phyloP scores from a whole-genome alignment of 192 early-diverging fungal genomes.

The Thamnidium elegans region DNA sequence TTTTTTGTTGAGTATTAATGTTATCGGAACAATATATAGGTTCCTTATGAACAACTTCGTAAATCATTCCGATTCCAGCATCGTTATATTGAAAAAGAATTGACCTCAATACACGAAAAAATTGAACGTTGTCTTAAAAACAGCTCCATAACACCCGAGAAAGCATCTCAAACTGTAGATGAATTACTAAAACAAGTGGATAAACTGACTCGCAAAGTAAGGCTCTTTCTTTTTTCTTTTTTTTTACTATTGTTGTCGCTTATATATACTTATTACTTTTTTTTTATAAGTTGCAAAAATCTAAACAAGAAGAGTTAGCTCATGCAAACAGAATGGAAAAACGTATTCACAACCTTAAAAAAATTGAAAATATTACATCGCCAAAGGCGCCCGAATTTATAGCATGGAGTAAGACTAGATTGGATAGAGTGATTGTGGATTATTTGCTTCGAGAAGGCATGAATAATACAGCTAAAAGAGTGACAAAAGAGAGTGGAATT shows the following conservation, averaged over 20 bases:
- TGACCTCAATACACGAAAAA: slow-evolving; percentile 42
- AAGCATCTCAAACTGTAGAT: slow-evolving; percentile 59
- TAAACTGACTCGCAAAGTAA: slow-evolving; percentile 73
- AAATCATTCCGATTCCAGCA: slow-evolving; percentile 68
- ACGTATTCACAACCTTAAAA: slow-evolving; percentile 75
- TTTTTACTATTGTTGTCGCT: not conserved
- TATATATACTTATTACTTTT: not conserved
- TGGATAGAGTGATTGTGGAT: slow-evolving; percentile 90
- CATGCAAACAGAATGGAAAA: slow-evolving; percentile 67
- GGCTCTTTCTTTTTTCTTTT: not conserved
- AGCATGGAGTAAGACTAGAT: slow-evolving; percentile 81
- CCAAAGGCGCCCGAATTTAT: slow-evolving; percentile 70
- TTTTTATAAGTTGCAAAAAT: slow-evolving; percentile 57
- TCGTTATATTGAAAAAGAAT: slow-evolving; percentile 84
- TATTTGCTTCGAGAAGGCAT: slow-evolving; percentile 92
- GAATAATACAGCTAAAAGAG: slow-evolving; percentile 65
- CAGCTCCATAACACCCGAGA: slow-evolving; percentile 44
- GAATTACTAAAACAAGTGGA: slow-evolving; percentile 62
- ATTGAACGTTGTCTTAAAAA: slow-evolving; percentile 47
- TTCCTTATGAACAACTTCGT: slow-evolving; percentile 85
- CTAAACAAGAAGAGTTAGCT: slow-evolving; percentile 70
- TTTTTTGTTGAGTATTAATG: not conserved
- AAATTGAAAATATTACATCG: slow-evolving; percentile 62
- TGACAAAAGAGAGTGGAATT: slow-evolving; percentile 61
- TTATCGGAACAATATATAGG: slow-evolving; percentile 40